Base-by-base conservation (phyloP, 176 grass and related monocot genomes). In the Ensete glaucum region DNA sequence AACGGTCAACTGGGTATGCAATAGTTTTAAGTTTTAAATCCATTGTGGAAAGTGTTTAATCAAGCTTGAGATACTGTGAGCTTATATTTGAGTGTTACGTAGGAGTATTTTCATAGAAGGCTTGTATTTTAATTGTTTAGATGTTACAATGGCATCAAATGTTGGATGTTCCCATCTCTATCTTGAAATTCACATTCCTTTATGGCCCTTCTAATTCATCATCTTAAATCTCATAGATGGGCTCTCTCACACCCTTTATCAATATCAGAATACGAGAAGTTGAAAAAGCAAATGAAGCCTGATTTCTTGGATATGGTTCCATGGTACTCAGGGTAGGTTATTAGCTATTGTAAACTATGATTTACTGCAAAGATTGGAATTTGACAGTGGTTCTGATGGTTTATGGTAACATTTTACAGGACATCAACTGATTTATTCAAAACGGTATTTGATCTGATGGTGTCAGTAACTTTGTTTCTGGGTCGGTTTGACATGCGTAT, bases 291-390 rank as follows among this genome's bases (percentile, higher is more conserved):
- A 72, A 76, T 93, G 88, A 94, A 93, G 72, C 95, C 90, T 73
- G 90, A 98, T 87, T 98, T 98, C 75, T 83, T 91, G 80, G 95
- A 98, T 80, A 98, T 98, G 95, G 95, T 98, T 85, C 90, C 90
- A 80, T 98, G 95, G 95, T 98, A 98, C 85, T 98, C 95, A 70
- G 95, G 95, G 95, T 98, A 89, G 48, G 90, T 52, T 77, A 65
- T 78, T 73, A 62, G 54, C 71, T 59, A 77, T 52, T 72, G 34
- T 68, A 69, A 22, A 78, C 70, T 64, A 77, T 83, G 25, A 72
- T 90, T 27, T 73, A 54, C 73, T 54, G 16, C 78, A 80, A 80
- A 82, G 22, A 64, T 80, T 27, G 52, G 22, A 25, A 79, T 15
- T 56, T 43, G 62, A 64, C 21, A 70, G 60, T 75, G 13, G 56